Evolutionary conservation across 768 basidiomycete species (phyloP), one percentile per base, ranked within the genome.

Genomic region (Leccinum olivaceopallidum): DNA sequence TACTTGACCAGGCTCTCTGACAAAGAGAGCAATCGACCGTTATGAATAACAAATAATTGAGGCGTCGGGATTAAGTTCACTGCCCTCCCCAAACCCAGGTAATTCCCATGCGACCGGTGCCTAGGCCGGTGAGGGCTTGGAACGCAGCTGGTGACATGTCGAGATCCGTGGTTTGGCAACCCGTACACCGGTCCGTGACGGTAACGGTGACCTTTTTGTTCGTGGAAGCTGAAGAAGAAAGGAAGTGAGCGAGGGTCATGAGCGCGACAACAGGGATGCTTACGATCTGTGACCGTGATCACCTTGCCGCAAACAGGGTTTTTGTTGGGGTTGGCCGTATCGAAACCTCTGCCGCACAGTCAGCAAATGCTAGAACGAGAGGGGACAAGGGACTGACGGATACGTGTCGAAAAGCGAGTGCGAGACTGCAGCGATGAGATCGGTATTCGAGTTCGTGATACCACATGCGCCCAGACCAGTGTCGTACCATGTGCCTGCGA

Each of bases 221-320:
- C 8, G 39, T 42, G 32, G 67, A 84, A 89, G 89, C 63, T 48
- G 65, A 12, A 65, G 47, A 54, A 51, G 32, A 42, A 42, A 57
- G 47, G 55, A 47, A 34, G 42, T 73, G 1, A 72, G 64, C 5
- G 12, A 58, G 8, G n/a, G 14, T 1, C 4, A 32, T 2, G 10
- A 7, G 18, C 13, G 7, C 12, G 16, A 2, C 2, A 57, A 42
- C n/a, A 22, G 4, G 18, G 3, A 6, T 6, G 75, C 80, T 71
- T 75, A 89, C 89, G 90, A 6, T 47, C 14, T 50, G 22, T 62
- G 9, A 75, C 75, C 0, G 22, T 66, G 58, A 89, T 74, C 57
- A 75, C 64, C 67, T 74, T 79, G 65, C 76, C 75, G 70, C 92
- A 94, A 57, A 94, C 71, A 36, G 92, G 90, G 77, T 94, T 92